Conservation (phyloP, 1,284 basidiomycete genomes). For the Microbotryum lychnidis-dioicae region DNA sequence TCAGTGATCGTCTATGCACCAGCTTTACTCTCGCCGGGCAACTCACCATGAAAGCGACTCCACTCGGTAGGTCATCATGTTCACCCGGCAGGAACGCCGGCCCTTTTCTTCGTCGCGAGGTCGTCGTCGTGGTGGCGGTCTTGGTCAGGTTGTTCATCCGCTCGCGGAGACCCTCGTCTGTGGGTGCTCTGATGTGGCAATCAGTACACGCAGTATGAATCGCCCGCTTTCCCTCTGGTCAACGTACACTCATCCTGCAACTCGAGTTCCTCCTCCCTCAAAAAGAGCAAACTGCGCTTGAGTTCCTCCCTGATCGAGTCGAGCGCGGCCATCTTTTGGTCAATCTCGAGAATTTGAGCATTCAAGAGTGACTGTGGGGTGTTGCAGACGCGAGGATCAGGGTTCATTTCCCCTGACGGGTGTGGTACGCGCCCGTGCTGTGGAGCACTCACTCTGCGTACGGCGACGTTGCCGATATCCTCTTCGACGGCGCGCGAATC, state of each 20-base stretch:
- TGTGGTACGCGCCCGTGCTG: too few relatives aligned
- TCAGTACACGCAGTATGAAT: too few relatives aligned
- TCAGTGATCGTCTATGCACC: neutral
- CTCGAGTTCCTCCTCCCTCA: conserved; percentile 93
- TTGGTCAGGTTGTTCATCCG: conserved; percentile 38
- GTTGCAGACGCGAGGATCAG: too few relatives aligned
- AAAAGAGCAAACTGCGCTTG: conserved; percentile 69
- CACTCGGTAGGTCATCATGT: conserved; percentile 88
- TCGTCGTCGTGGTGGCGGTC: conserved; percentile 36
- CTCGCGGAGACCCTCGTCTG: conserved; percentile 81
- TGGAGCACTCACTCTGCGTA: conserved; percentile 9
- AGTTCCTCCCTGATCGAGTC: conserved; percentile 72
- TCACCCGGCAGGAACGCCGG: conserved; percentile 95
- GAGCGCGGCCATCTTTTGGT: conserved; percentile 75
- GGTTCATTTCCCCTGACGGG: too few relatives aligned
- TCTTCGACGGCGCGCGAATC: conserved; percentile 17
- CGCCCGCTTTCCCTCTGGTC: too few relatives aligned
- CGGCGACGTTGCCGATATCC: conserved; percentile 27
- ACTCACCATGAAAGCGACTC: conserved; percentile 89
- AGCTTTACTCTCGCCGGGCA: neutral
- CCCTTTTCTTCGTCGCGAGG: conserved; percentile 67
- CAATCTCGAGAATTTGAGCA: conserved; percentile 77
- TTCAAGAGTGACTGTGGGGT: conserved; percentile 50
- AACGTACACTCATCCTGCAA: conserved; percentile 81
- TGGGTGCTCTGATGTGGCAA: neutral